Conservation (phyloP, 352 stramenopile genomes). For the Discostella stelligera region DNA sequence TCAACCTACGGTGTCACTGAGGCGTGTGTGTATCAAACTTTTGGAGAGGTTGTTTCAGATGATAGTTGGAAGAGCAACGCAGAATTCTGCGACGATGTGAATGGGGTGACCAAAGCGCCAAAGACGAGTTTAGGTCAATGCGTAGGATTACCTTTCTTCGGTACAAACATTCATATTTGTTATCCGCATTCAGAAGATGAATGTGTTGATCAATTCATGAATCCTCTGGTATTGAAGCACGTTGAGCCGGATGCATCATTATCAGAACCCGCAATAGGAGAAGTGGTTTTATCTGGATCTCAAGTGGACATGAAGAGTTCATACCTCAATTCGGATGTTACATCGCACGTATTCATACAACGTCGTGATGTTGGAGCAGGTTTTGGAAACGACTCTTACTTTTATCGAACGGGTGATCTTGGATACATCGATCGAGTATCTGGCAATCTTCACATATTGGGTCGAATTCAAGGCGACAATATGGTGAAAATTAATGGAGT, state of each 20-base stretch:
- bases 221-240: background rate
- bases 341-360: constrained; percentile 54
- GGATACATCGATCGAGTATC: constrained; percentile 58
- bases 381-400: constrained; percentile 20
- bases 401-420: constrained; percentile 76
- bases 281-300: constrained; percentile 68
- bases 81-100: background rate
- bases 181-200: constrained; percentile 35
- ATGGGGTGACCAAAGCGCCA: background rate
- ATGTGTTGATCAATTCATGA: background rate
- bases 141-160: constrained; percentile 60
- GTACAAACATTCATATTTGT: constrained; percentile 61
- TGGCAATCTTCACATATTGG: constrained; percentile 55
- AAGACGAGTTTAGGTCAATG: constrained; percentile 33
- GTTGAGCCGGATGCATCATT: constrained; percentile 13
- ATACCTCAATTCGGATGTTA: constrained; percentile 71
- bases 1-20: constrained; percentile 81
- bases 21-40: constrained; percentile 82
- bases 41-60: constrained; percentile 56
- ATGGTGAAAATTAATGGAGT: constrained; percentile 82
- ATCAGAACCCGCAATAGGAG: constrained; percentile 42
- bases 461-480: constrained; percentile 74
- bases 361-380: constrained; percentile 2
- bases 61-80: background rate
- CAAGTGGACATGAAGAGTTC: constrained; percentile 67